Percentiles rank a stretch among this genome's conserved stretches.
phyloP scores from a whole-genome alignment of 495 filamentous ascomycete genomes.

The Xanthoparmelia taractica region DNA sequence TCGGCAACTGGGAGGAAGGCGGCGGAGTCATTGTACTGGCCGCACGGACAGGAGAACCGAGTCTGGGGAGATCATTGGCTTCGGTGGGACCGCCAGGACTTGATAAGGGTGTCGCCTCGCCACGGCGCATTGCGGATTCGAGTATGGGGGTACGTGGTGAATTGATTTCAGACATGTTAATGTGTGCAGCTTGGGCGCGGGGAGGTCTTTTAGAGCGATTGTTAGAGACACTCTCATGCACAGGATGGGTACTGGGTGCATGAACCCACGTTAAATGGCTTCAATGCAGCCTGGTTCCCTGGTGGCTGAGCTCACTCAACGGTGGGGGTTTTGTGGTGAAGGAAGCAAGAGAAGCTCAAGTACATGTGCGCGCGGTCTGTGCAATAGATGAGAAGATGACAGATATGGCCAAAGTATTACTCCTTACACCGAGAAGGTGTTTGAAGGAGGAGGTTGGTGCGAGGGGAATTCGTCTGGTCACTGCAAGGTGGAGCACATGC shows the following conservation, averaged over 20 bases:
- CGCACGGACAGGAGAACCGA: constrained; percentile 26
- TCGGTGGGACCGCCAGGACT: constrained; percentile 29
- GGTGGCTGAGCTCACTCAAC: neutral
- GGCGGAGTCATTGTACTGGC: constrained; percentile 57
- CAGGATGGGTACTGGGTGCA: neutral
- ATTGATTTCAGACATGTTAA: constrained; percentile 23
- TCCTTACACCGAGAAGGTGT: constrained; percentile 2
- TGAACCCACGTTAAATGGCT: neutral
- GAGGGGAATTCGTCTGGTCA: constrained; percentile 6
- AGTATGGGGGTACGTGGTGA: constrained; percentile 24
- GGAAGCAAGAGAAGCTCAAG: neutral
- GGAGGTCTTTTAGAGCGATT: neutral
- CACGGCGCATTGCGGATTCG: constrained; percentile 13
- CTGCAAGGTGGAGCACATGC: constrained; percentile 16
- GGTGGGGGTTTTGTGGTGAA: neutral
- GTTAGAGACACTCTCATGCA: constrained; percentile 1
- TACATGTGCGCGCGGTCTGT: neutral
- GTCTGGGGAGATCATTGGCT: neutral
- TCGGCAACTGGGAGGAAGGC: constrained; percentile 60
- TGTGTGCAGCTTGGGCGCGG: neutral
- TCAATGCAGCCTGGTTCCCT: neutral
- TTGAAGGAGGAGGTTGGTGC: constrained; percentile 1
- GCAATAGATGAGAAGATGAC: neutral
- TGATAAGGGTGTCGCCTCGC: constrained; percentile 20
- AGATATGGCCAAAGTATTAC: neutral